A percentile compares a stretch with the other conserved stretches of the same genome.
phyloP scores from a whole-genome alignment of 2,329 filamentous ascomycete genomes.

The Pyricularia sp. region DNA sequence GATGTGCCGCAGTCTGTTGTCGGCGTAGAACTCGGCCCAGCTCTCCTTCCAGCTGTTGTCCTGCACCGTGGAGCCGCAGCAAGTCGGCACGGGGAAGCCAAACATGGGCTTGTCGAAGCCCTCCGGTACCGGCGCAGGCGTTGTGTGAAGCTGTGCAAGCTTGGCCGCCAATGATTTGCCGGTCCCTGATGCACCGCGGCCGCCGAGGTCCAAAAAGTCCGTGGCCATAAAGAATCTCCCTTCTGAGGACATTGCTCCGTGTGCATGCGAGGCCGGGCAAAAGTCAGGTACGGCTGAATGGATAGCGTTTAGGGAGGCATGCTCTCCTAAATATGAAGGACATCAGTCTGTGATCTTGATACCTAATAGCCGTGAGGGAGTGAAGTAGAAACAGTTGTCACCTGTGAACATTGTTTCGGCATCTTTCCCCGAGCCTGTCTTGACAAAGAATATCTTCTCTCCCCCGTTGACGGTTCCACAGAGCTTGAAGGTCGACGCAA shows the following conservation, averaged over 20 bases:
- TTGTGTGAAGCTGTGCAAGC: slow-evolving; percentile 69
- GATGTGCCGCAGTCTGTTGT: slow-evolving; percentile 63
- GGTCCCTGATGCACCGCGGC: slow-evolving; percentile 25
- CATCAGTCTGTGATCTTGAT: background rate
- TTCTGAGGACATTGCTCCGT: slow-evolving; percentile 51
- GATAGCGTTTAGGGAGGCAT: slow-evolving; percentile 76
- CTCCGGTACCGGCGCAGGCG: slow-evolving; percentile 56
- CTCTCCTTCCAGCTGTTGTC: slow-evolving; percentile 63
- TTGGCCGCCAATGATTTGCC: slow-evolving; percentile 58
- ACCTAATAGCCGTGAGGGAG: slow-evolving; percentile 14
- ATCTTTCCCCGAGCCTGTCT: slow-evolving; percentile 51
- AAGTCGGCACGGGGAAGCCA: slow-evolving; percentile 78
- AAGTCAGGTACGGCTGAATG: slow-evolving; percentile 61
- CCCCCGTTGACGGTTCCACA: slow-evolving; percentile 10
- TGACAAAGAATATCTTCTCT: slow-evolving; percentile 54
- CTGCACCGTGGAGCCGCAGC: slow-evolving; percentile 77
- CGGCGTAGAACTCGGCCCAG: slow-evolving; percentile 82
- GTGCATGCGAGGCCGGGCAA: slow-evolving; percentile 66
- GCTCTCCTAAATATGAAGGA: slow-evolving; percentile 53
- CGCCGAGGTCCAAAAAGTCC: slow-evolving; percentile 65
- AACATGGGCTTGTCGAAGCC: slow-evolving; percentile 55
- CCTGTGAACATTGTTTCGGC: slow-evolving; percentile 63
- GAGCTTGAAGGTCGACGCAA: slow-evolving; percentile 50
- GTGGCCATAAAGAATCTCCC: slow-evolving; percentile 54
- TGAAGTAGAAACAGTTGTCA: slow-evolving; percentile 17